Evolutionary conservation across 2,329 filamentous ascomycete genomes (phyloP).

Genomic region (Diaporthe sp.): DNA sequence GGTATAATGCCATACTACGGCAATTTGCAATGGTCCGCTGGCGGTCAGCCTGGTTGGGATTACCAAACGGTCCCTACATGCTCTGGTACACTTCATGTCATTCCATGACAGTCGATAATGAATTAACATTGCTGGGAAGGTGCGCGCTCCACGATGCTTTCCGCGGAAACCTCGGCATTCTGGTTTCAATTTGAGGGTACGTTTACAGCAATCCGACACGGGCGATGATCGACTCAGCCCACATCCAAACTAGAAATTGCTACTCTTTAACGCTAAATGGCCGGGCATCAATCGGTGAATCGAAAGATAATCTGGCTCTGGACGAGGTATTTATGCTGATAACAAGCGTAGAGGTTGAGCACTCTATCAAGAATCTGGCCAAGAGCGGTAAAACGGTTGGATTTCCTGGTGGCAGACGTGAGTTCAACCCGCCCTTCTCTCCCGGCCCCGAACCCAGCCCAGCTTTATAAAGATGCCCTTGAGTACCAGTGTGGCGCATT

Average conservation of each 20-base stretch:
- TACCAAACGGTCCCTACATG: conserved; percentile 43
- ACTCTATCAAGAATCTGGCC: conserved; percentile 92
- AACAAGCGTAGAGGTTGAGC: conserved; percentile 81
- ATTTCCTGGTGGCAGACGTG: conserved; percentile 75
- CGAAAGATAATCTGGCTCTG: background rate
- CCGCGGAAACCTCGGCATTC: conserved; percentile 47
- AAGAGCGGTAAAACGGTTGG: conserved; percentile 92
- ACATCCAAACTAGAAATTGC: background rate
- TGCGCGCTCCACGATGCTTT: conserved; percentile 48
- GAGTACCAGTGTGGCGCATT: too few species aligned
- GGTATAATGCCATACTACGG: conserved; percentile 46
- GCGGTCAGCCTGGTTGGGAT: conserved; percentile 42
- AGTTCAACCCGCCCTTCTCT: conserved; percentile 75
- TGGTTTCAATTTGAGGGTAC: conserved; percentile 50
- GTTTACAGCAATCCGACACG: conserved; percentile 37
- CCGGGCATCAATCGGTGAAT: background rate
- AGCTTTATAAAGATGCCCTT: too few species aligned
- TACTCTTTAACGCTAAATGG: background rate
- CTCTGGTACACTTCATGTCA: conserved; percentile 39
- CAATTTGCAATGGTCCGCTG: conserved; percentile 42
- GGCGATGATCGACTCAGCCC: background rate
- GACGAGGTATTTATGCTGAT: conserved; percentile 40
- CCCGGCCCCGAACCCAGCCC: conserved; percentile 63
- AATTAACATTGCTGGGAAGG: conserved; percentile 38
- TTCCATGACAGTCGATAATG: background rate